phyloP scores from a whole-genome alignment of 2,329 filamentous ascomycete species.

The Madurella mycetomatis region DNA sequence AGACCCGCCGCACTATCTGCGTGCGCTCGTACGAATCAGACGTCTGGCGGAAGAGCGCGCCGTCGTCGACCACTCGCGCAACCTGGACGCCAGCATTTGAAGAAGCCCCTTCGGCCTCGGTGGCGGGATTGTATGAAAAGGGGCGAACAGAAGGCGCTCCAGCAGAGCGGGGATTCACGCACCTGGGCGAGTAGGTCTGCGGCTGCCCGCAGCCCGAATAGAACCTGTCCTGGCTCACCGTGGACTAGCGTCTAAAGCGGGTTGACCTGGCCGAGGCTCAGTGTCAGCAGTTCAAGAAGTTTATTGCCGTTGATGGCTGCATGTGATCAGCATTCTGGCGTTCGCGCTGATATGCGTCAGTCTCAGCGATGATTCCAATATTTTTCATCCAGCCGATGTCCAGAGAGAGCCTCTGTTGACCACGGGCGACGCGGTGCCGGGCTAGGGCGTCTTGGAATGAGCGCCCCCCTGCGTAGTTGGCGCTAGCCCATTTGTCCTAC shows the following conservation, averaged over 20 bases:
- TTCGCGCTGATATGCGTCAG: background rate
- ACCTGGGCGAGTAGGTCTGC: background rate
- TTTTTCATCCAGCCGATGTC: slow-evolving; percentile 27
- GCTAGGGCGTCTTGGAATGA: slow-evolving; percentile 12
- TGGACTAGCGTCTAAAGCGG: background rate
- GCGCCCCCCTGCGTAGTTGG: background rate
- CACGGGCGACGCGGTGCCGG: slow-evolving; percentile 2
- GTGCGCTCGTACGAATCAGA: background rate
- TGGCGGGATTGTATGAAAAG: background rate
- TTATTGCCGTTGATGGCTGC: background rate
- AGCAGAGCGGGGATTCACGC: background rate
- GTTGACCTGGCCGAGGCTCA: slow-evolving; percentile 3
- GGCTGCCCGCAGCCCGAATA: slow-evolving; percentile 3
- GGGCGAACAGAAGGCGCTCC: background rate
- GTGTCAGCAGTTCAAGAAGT: slow-evolving; percentile 1
- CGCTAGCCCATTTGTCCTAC: background rate
- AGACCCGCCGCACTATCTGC: background rate
- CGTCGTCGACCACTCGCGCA: background rate
- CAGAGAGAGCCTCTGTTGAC: slow-evolving; percentile 29
- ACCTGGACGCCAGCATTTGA: background rate
- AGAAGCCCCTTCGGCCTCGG: background rate
- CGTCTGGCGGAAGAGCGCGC: slow-evolving; percentile 2
- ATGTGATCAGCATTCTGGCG: background rate
- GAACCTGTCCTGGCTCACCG: background rate
- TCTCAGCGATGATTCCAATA: slow-evolving; percentile 24